These are phyloP conservation scores for Suillus bovinus DNA, from an alignment of 768 basidiomycete species.

Conservation along the genomic window DNA sequence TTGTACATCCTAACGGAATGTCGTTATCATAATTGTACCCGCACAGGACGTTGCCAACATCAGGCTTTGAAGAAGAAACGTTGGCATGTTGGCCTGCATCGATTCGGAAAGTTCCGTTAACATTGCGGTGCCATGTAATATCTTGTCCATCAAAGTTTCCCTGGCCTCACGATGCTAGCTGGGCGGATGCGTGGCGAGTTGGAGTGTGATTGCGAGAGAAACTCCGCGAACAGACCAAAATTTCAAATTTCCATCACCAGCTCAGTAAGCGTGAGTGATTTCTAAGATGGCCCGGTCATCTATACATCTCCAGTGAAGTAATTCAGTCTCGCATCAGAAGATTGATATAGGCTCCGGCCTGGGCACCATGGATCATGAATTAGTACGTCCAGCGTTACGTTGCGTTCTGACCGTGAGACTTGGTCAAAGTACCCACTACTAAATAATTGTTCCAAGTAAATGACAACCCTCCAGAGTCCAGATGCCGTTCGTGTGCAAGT, in stretches of 20 bases:
- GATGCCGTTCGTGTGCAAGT: not conserved
- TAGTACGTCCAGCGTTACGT: too few species aligned
- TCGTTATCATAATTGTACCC: not conserved
- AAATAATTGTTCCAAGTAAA: not conserved
- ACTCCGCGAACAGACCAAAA: not conserved
- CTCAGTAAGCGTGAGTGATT: too few species aligned
- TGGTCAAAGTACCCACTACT: too few species aligned
- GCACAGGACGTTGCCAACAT: not conserved
- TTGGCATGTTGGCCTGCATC: too few species aligned
- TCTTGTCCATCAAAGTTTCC: not conserved
- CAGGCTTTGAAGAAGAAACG: too few species aligned
- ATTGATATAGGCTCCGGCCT: not conserved
- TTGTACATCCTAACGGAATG: not conserved
- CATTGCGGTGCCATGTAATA: too few species aligned
- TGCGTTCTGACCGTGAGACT: not conserved
- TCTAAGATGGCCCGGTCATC: not conserved
- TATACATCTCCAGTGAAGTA: not conserved
- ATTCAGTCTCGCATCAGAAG: not conserved
- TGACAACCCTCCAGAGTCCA: too few species aligned
- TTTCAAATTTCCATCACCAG: not conserved
- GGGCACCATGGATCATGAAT: not conserved
- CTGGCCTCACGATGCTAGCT: not conserved
- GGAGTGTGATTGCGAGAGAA: too few species aligned
- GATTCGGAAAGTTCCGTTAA: not conserved
- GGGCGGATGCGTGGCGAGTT: too few species aligned